Base-by-base conservation (phyloP, 129 eudicot species). In the Deinandra increscens region DNA sequence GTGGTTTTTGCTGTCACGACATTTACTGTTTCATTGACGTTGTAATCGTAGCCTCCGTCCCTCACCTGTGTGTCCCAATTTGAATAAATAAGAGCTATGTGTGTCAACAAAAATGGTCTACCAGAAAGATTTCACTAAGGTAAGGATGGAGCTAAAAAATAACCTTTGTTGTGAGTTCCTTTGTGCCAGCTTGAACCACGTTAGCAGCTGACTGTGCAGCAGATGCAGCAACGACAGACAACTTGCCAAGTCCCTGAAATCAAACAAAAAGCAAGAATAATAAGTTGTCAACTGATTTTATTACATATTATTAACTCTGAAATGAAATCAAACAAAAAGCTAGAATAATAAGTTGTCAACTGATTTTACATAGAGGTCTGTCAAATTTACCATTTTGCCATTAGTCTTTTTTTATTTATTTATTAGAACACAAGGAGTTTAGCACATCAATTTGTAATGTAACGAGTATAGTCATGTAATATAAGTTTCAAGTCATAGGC, bases 131-230 rank as follows among this genome's bases (percentile, higher is more conserved):
- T 5, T 6, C 10, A 19, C 36, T n/a, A 67, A 9, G 29, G 3
- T 5, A 39, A 44, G 41, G 44, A 62, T 2, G 8, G n/a, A 62
- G 19, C 1, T 20, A 68, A 18, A 20, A 15, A 69, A 13, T 18
- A 81, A 91, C 97, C 97, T 91, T 91, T 12, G 90, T 77, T 67
- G 83, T 74, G 41, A 91, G 14, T 66, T 91, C 97, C 85, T 83
- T 91, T 10, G 95, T 90, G 46, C 97, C 89, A 14, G 85, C 91
- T 71, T 90, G 97, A 64, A 90, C 97, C 60, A 84, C 95, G 71
- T 14, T 90, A 33, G 98, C 98, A 67, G 97, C 97, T 0, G 97
- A 86, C 70, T 88, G 95, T 10, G 98, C 96, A 4, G 93, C 96
- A 20, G 91, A 80, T 55, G 93, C 93, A 60, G 96, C 98, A 50